phyloP scores from a whole-genome alignment of 768 basidiomycete species.

The Termitomyces titanicus region DNA sequence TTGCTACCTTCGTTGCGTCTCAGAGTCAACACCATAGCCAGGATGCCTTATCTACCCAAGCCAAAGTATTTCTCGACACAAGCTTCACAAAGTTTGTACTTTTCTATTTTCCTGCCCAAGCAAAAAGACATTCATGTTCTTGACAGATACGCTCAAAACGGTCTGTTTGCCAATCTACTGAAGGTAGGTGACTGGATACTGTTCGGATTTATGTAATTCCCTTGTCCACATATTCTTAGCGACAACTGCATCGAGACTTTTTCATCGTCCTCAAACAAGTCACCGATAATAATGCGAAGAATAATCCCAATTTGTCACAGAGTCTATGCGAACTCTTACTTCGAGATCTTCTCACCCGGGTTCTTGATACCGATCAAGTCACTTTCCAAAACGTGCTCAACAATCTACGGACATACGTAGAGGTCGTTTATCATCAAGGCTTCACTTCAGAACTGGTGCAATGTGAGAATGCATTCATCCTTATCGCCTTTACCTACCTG shows the following conservation, averaged over 20 bases:
- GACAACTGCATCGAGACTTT: constrained; percentile 41
- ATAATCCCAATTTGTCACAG: constrained; percentile 21
- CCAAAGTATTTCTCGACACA: constrained; percentile 48
- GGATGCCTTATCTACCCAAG: constrained; percentile 57
- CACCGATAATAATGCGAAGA: constrained; percentile 32
- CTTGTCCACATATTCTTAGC: constrained; percentile 28
- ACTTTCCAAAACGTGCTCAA: constrained; percentile 50
- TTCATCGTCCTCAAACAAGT: constrained; percentile 53
- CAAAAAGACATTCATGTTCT: constrained; percentile 1
- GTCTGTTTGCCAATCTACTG: constrained; percentile 53
- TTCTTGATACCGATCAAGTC: constrained; percentile 45
- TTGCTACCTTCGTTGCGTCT: constrained; percentile 42
- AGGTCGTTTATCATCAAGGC: constrained; percentile 50
- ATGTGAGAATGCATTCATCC: constrained; percentile 36
- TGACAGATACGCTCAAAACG: constrained; percentile 51
- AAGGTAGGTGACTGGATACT: constrained; percentile 37
- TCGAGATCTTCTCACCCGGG: constrained; percentile 50
- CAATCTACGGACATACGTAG: constrained; percentile 56
- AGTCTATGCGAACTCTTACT: constrained; percentile 47
- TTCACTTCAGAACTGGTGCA: constrained; percentile 52
- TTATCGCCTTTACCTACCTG: constrained; percentile 1
- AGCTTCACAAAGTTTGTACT: constrained; percentile 42
- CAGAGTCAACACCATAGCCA: constrained; percentile 49
- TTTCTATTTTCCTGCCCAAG: background rate
- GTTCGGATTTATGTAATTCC: too few relatives aligned